Percentiles rank a stretch among this genome's conserved stretches.
Conservation (phyloP, 1,139 yeast species). For the Protomyces arabidopsidicola region DNA sequence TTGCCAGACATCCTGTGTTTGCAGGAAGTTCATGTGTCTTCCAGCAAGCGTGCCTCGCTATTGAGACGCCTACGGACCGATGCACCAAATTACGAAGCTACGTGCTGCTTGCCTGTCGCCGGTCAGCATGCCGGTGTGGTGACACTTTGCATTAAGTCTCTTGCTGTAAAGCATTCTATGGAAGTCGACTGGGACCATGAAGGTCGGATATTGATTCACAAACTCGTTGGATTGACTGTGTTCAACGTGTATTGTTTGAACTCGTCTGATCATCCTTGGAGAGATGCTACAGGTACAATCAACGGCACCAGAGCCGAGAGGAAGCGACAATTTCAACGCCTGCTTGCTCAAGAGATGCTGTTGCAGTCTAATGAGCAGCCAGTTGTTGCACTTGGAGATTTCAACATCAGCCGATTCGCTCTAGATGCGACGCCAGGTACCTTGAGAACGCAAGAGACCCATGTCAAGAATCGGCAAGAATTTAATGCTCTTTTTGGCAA, state of each 20-base stretch:
- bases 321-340: constrained; percentile 6
- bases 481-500: constrained; percentile 8
- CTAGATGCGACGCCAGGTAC: constrained; percentile 14
- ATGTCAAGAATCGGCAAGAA: constrained; percentile 11
- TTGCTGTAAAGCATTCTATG: not conserved
- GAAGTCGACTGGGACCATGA: constrained; percentile 22
- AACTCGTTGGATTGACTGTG: not conserved
- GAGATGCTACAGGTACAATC: constrained; percentile 4
- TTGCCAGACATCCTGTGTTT: constrained; percentile 14
- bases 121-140: constrained; percentile 11
- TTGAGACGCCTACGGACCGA: not conserved
- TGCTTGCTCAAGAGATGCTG: not conserved
- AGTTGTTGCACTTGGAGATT: constrained; percentile 4
- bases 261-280: constrained; percentile 10
- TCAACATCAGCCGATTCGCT: constrained; percentile 15
- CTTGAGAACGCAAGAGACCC: constrained; percentile 3
- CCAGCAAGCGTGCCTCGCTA: not conserved
- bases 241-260: constrained; percentile 22
- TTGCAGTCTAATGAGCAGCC: not conserved
- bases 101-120: constrained; percentile 4
- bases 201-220: constrained; percentile 12
- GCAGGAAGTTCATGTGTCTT: constrained; percentile 19
- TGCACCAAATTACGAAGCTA: constrained; percentile 8
- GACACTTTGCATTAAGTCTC: constrained; percentile 2
- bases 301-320: constrained; percentile 14